phyloP scores from a whole-genome alignment of 2,329 filamentous ascomycete species.

The Fusarium sp. region DNA sequence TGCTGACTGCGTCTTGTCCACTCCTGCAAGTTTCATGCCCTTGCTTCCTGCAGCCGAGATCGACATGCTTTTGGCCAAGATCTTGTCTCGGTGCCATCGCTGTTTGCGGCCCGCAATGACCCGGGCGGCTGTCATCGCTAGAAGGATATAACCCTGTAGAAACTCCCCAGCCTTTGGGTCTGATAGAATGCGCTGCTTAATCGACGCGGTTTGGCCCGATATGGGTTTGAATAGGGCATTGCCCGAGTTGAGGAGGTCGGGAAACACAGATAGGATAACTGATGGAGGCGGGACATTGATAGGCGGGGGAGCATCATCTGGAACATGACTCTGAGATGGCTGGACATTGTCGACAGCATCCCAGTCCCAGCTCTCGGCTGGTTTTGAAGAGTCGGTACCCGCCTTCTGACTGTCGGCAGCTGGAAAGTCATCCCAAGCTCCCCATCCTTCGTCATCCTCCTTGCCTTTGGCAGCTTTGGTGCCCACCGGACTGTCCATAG shows the following conservation, averaged over 20 bases:
- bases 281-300: slow-evolving; percentile 92
- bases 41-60: slow-evolving; percentile 82
- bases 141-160: slow-evolving; percentile 71
- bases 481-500: slow-evolving; percentile 42
- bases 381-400: slow-evolving; percentile 23
- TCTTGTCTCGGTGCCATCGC: slow-evolving; percentile 91
- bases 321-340: slow-evolving; percentile 31
- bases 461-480: slow-evolving; percentile 17
- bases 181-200: slow-evolving; percentile 73
- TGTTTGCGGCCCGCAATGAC: slow-evolving; percentile 86
- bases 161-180: slow-evolving; percentile 73
- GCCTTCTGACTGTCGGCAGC: slow-evolving; percentile 30
- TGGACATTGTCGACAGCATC: slow-evolving; percentile 54
- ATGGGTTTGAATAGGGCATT: slow-evolving; percentile 75
- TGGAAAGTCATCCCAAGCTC: slow-evolving; percentile 62
- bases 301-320: slow-evolving; percentile 68
- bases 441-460: slow-evolving; percentile 61
- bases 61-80: slow-evolving; percentile 87
- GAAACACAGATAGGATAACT: slow-evolving; percentile 81
- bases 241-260: slow-evolving; percentile 75
- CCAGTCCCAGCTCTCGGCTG: slow-evolving; percentile 62
- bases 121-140: slow-evolving; percentile 78
- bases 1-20: slow-evolving; percentile 85
- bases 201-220: slow-evolving; percentile 65
- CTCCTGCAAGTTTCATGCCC: slow-evolving; percentile 90